Conservation (phyloP, 1,284 basidiomycete species). For the Cutaneotrichosporon cutaneum region DNA sequence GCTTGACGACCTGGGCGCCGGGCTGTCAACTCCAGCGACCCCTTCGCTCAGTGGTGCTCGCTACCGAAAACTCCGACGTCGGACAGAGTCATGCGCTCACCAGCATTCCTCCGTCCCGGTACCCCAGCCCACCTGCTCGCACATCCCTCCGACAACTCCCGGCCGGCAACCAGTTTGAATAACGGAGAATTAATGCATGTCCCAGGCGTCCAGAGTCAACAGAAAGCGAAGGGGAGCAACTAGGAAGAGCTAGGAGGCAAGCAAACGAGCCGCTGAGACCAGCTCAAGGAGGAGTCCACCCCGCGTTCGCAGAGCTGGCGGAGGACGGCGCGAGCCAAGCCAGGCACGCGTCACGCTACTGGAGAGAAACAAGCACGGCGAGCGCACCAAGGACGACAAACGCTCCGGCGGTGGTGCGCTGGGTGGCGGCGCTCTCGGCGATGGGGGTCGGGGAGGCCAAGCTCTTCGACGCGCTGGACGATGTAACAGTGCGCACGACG, state of each 20-base stretch:
- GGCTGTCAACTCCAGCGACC: too few species aligned
- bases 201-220: not conserved
- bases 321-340: too few species aligned
- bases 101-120: too few species aligned
- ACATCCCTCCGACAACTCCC: not conserved
- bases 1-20: not conserved
- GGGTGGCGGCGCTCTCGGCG: not conserved
- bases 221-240: not conserved
- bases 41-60: too few species aligned
- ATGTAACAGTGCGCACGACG: not conserved
- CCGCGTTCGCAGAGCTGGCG: not conserved
- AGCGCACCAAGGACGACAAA: not conserved
- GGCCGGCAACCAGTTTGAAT: not conserved
- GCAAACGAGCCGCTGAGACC: not conserved
- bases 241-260: not conserved
- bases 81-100: not conserved
- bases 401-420: not conserved
- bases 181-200: not conserved
- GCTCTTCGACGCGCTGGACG: not conserved
- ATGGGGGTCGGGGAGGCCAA: not conserved
- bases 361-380: not conserved
- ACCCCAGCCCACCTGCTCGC: too few species aligned
- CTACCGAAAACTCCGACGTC: not conserved
- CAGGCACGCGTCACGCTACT: not conserved
- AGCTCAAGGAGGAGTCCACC: not conserved